These are phyloP conservation scores for Musa troglodytarum DNA, from an alignment of 176 grass and related monocot species.

Conservation along the genomic window DNA sequence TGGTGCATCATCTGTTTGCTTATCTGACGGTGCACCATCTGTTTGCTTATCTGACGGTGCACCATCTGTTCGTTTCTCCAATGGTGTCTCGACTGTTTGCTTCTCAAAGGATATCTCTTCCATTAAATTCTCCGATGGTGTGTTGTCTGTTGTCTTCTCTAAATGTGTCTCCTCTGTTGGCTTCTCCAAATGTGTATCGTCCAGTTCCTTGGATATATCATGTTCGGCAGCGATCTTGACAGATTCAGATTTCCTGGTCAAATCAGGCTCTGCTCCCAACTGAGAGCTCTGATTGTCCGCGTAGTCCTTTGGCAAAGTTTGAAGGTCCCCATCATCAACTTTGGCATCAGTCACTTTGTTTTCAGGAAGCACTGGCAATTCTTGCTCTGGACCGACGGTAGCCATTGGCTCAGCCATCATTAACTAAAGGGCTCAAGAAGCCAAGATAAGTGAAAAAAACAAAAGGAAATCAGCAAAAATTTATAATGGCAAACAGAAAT, in stretches of 20 bases:
- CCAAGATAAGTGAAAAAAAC: neutral
- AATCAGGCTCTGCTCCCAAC: neutral
- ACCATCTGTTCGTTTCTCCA: neutral
- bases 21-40: neutral
- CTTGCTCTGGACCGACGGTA: neutral
- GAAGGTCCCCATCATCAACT: neutral
- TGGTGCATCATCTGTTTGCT: neutral
- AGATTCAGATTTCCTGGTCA: neutral
- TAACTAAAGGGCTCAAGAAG: neutral
- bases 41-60: neutral
- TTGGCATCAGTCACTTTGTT: neutral
- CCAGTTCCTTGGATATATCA: neutral
- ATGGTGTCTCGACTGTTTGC: neutral
- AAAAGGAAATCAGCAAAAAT: neutral
- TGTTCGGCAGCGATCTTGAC: neutral
- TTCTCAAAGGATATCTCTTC: no score
- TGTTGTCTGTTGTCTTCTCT: neutral
- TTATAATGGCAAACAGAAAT: neutral
- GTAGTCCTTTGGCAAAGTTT: neutral
- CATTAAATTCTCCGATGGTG: neutral
- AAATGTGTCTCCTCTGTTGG: neutral
- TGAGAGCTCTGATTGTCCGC: neutral
- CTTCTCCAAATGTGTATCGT: neutral
- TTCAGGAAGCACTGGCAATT: neutral
- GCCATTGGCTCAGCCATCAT: neutral